Evolutionary conservation across 306 rosid species (phyloP).

Genomic region (Quercus aquifolioides): DNA sequence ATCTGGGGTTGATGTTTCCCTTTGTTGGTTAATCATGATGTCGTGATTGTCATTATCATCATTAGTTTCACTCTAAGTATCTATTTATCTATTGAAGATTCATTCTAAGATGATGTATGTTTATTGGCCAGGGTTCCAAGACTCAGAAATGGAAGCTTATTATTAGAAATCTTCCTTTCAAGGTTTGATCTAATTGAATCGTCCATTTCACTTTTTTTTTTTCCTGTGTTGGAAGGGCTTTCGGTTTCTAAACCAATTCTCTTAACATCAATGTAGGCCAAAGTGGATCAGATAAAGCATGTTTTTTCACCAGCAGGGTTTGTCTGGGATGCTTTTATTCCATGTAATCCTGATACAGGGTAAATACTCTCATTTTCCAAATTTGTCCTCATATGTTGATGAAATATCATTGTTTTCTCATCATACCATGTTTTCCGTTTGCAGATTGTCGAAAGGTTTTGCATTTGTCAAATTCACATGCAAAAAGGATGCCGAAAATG

Average conservation of each 20-base stretch:
- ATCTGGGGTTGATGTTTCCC: neutral
- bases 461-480: conserved; percentile 90
- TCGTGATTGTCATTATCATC: neutral
- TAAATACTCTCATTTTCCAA: conserved; percentile 21
- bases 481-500: conserved; percentile 86
- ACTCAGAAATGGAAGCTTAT: conserved; percentile 95
- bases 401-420: conserved; percentile 2
- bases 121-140: conserved; percentile 77
- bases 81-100: neutral
- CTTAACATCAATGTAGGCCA: conserved; percentile 56
- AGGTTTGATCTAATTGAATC: conserved; percentile 47
- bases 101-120: conserved; percentile 26
- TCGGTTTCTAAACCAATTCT: conserved; percentile 28
- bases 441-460: conserved; percentile 89
- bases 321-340: conserved; percentile 89
- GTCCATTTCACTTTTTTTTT: conserved; percentile 5
- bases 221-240: conserved; percentile 14
- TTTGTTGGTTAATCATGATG: neutral
- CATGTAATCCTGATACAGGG: conserved; percentile 74
- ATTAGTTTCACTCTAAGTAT: neutral
- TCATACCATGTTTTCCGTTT: conserved; percentile 24
- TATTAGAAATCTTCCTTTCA: conserved; percentile 86
- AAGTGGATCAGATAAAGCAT: conserved; percentile 55
- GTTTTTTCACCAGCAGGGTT: conserved; percentile 71
- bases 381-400: neutral